Conservation (phyloP, 176 grass and related monocot species). For the Hordeum marinum region DNA sequence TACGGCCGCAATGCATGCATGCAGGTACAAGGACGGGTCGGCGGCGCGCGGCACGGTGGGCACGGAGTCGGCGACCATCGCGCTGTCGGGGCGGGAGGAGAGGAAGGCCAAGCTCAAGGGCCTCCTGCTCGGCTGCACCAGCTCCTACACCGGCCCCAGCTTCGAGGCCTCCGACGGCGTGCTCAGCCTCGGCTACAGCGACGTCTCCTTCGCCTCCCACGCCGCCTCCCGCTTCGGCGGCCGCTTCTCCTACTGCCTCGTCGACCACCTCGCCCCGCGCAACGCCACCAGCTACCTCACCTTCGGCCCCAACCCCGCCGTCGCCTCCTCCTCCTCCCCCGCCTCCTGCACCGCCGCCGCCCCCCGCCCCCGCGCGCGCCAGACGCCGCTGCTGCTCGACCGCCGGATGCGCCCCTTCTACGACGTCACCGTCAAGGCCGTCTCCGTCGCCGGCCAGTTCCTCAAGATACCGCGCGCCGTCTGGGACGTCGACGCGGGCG, state of each 20-base stretch:
- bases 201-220: slow-evolving; percentile 66
- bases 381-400: slow-evolving; percentile 71
- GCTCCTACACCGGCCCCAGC: slow-evolving; percentile 48
- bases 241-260: slow-evolving; percentile 98
- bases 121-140: slow-evolving; percentile 77
- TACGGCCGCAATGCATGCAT: no score
- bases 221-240: slow-evolving; percentile 77
- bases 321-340: background rate
- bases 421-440: slow-evolving; percentile 41
- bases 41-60: slow-evolving; percentile 58
- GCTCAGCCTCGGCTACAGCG: slow-evolving; percentile 83
- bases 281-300: slow-evolving; percentile 81
- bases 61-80: slow-evolving; percentile 77
- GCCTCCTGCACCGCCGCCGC: background rate
- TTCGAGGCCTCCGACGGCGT: slow-evolving; percentile 78
- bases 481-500: slow-evolving; percentile 73
- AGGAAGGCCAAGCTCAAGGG: slow-evolving; percentile 56
- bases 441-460: slow-evolving; percentile 61
- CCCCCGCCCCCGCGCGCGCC: background rate
- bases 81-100: slow-evolving; percentile 39
- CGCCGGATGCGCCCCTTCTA: slow-evolving; percentile 67
- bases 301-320: slow-evolving; percentile 56
- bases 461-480: slow-evolving; percentile 57
- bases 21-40: slow-evolving; percentile 92
- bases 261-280: slow-evolving; percentile 90